A percentile compares a stretch with the other conserved stretches of the same genome.
These are phyloP conservation scores for Monilinia aucupariae DNA, from an alignment of 2,329 filamentous ascomycete species.

Conservation along the genomic window DNA sequence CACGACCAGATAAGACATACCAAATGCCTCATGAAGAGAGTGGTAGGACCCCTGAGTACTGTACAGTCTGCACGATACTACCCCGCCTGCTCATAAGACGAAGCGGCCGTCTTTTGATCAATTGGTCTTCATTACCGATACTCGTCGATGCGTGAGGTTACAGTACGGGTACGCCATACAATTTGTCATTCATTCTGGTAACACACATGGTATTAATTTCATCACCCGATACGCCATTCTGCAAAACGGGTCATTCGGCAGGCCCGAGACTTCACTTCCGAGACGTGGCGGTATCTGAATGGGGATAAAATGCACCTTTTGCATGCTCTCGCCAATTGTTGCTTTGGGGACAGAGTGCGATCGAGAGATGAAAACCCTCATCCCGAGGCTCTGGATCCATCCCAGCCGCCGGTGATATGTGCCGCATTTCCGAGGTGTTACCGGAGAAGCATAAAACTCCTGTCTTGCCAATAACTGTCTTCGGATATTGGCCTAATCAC, in stretches of 20 bases:
- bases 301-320: neutral
- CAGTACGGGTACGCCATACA: neutral
- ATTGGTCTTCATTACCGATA: too few species aligned
- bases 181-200: neutral
- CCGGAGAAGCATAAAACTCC: neutral
- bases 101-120: neutral
- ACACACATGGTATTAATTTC: neutral
- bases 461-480: neutral
- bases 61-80: too few species aligned
- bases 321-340: neutral
- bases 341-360: neutral
- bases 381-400: neutral
- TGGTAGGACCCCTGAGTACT: neutral
- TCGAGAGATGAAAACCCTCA: neutral
- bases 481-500: neutral
- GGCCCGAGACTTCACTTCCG: neutral
- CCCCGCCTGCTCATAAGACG: neutral
- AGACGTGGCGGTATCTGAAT: conserved; percentile 2
- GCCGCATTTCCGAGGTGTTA: neutral
- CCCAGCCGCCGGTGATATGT: neutral
- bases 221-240: neutral
- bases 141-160: too few species aligned
- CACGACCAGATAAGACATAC: neutral
- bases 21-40: neutral
- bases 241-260: neutral